Conservation (phyloP, 306 rosid genomes). For the Oxytropis ochrocephala region DNA sequence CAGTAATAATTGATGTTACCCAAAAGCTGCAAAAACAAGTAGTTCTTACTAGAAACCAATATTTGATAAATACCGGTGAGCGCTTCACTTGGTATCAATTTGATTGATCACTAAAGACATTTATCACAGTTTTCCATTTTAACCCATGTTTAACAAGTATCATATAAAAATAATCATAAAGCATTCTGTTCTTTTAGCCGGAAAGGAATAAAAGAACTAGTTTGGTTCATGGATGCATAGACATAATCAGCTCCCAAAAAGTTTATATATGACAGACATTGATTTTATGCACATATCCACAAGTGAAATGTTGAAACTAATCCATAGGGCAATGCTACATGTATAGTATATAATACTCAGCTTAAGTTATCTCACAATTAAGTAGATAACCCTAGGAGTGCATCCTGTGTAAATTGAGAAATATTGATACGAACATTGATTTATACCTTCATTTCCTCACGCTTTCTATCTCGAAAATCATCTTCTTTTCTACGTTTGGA, state of each 20-base stretch:
- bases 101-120: not conserved
- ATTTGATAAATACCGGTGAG: not conserved
- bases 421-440: not conserved
- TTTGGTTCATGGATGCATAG: not conserved
- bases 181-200: not conserved
- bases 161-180: not conserved
- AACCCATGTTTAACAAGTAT: not conserved
- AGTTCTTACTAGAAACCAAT: not conserved
- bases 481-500: slow-evolving; percentile 88
- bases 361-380: not conserved
- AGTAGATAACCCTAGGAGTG: not conserved
- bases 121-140: not conserved
- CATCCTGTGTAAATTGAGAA: not conserved
- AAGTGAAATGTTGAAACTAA: not conserved
- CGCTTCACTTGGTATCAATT: not conserved
- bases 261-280: not conserved
- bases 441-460: slow-evolving; percentile 88
- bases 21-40: not conserved
- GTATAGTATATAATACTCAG: not conserved
- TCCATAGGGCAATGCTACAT: not conserved
- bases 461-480: slow-evolving; percentile 88
- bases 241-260: not conserved
- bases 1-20: not conserved
- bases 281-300: not conserved
- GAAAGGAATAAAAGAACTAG: not conserved